Conservation (phyloP, 2,329 filamentous ascomycete genomes). For the Biscogniauxia mediterranea region DNA sequence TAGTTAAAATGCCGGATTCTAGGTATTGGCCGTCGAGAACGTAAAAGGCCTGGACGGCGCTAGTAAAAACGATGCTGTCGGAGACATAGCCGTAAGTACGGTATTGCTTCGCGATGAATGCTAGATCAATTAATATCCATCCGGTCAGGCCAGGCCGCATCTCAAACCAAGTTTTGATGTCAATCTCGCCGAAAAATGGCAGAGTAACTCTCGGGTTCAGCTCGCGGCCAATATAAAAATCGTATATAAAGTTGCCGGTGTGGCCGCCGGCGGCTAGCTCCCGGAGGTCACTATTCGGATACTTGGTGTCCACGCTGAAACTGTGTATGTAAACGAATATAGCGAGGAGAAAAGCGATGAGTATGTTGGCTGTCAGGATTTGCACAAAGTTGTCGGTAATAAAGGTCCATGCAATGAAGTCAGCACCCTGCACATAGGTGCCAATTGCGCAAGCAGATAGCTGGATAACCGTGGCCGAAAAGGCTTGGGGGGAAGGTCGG, state of each 20-base stretch:
- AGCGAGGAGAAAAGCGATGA: slow-evolving; percentile 71
- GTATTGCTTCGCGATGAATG: slow-evolving; percentile 87
- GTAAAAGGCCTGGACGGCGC: slow-evolving; percentile 76
- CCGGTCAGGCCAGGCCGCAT: slow-evolving; percentile 85
- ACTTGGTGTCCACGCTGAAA: slow-evolving; percentile 73
- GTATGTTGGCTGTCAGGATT: slow-evolving; percentile 77
- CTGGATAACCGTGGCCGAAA: slow-evolving; percentile 72
- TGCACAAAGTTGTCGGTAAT: slow-evolving; percentile 89
- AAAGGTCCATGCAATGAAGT: slow-evolving; percentile 88
- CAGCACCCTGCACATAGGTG: slow-evolving; percentile 71
- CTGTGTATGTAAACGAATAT: slow-evolving; percentile 78
- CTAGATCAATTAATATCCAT: slow-evolving; percentile 82
- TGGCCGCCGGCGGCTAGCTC: slow-evolving; percentile 81
- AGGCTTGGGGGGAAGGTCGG: slow-evolving; percentile 50
- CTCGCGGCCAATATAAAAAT: slow-evolving; percentile 96
- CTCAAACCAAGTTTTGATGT: slow-evolving; percentile 88
- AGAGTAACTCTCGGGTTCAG: slow-evolving; percentile 83
- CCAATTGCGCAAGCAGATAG: slow-evolving; percentile 69
- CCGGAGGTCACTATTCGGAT: slow-evolving; percentile 62
- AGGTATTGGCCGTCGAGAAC: slow-evolving; percentile 83
- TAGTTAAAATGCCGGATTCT: slow-evolving; percentile 85
- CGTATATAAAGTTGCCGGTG: slow-evolving; percentile 83
- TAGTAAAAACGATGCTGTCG: slow-evolving; percentile 81
- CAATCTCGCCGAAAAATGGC: slow-evolving; percentile 78
- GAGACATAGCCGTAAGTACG: slow-evolving; percentile 78